Conservation (phyloP, 2,329 filamentous ascomycete genomes). For the Seiridium unicorne region DNA sequence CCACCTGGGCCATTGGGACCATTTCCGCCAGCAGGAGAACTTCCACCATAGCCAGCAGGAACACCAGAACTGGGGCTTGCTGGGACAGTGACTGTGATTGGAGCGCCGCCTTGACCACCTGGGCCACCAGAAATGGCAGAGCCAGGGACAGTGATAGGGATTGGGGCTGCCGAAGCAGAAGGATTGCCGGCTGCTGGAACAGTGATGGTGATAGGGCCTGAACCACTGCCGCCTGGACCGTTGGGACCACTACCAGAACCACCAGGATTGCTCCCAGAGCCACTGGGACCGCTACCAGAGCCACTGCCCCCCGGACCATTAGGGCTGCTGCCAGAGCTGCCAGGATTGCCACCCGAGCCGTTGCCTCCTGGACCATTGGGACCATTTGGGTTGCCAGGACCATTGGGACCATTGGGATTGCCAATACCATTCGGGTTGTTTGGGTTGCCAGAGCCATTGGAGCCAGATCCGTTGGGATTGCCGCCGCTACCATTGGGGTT, state of each 20-base stretch:
- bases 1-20: background rate
- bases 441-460: background rate
- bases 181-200: slow-evolving; percentile 1
- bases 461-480: background rate
- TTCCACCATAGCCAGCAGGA: background rate
- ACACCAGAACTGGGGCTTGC: background rate
- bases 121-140: background rate
- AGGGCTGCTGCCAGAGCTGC: background rate
- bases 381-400: slow-evolving; percentile 1
- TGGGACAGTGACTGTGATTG: slow-evolving; percentile 14
- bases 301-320: background rate
- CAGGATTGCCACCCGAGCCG: background rate
- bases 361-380: background rate
- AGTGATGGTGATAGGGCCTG: background rate
- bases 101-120: slow-evolving; percentile 1
- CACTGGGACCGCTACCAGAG: background rate
- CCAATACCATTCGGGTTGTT: too few species aligned
- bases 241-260: slow-evolving; percentile 10
- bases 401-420: background rate
- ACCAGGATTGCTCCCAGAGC: background rate
- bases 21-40: background rate
- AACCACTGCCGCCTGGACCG: slow-evolving; percentile 10
- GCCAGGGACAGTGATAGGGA: background rate
- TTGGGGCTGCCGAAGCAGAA: background rate
- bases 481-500: background rate